Evolutionary conservation across 306 rosid species (phyloP), one percentile per base, ranked within the genome.

Genomic region (Calophaca sinica): DNA sequence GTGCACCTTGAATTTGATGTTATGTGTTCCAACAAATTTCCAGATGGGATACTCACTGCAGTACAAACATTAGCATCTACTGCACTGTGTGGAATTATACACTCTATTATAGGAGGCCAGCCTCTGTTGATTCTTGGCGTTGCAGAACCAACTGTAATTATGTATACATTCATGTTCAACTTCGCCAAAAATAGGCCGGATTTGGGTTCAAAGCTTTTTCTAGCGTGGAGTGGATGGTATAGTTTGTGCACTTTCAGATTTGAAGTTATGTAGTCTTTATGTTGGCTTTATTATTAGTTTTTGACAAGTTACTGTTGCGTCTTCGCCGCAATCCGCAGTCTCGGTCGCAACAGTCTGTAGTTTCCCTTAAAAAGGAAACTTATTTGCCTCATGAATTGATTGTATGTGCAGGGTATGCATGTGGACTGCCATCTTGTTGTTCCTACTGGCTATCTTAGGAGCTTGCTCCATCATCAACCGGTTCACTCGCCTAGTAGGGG

Each of bases 61-160:
- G 97, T 91, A 74, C 97, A 91, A 79, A 87, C 94, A 28, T 86
- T 91, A 81, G 90, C 92, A 75, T 91, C 97, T 9, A 91, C 97
- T 6, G 89, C 94, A 15, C 50, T 89, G 52, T 91, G 97, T 86
- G 97, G 97, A 81, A 81, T 89, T 69, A 87, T 91, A 75, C 92
- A 91, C 82, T 89, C 97, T 15, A 84, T 91, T 29, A 78, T 89
- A 2, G 97, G 97, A 76, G 97, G 94, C 60, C 97, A 91, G 76
- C 92, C 97, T 68, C 67, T 91, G 86, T 53, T 91, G 80, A 91
- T 91, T 79, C 94, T 91, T 26, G 97, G 94, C 36, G 97, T 89
- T 46, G 97, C 94, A 32, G 97, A 91, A 79, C 97, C 94, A 53
- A 91, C 97, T 31, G 94, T 91, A 20, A 87, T 91, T 53, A 91